A percentile compares a stretch with the other conserved stretches of the same genome.
Conservation (phyloP, 306 rosid species). For the Ochetophila trinervis region DNA sequence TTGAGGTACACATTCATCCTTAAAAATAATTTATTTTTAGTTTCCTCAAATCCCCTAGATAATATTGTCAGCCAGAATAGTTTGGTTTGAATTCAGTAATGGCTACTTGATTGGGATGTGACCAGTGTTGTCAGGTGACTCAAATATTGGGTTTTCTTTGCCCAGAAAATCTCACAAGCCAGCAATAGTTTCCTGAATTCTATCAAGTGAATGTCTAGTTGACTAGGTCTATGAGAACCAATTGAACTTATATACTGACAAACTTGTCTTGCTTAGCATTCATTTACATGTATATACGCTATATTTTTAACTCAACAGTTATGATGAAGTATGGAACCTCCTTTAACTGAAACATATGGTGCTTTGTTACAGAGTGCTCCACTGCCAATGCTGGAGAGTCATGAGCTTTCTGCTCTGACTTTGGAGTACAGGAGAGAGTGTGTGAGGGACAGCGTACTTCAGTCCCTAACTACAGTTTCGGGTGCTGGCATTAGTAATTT, state of each 20-base stretch:
- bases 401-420: slow-evolving; percentile 70
- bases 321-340: background rate
- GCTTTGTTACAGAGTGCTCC: slow-evolving; percentile 86
- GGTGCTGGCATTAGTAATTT: slow-evolving; percentile 47
- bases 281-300: too few species aligned
- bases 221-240: too few species aligned
- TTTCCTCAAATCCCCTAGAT: background rate
- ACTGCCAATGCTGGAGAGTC: slow-evolving; percentile 83
- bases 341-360: slow-evolving; percentile 13
- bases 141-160: background rate
- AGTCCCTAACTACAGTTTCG: slow-evolving; percentile 70
- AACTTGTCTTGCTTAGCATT: too few species aligned
- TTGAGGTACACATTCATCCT: slow-evolving; percentile 60
- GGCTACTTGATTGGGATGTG: background rate
- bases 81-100: background rate
- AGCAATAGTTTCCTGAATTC: too few species aligned
- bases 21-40: slow-evolving; percentile 4
- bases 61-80: background rate
- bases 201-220: too few species aligned
- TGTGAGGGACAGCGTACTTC: slow-evolving; percentile 91
- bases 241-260: too few species aligned
- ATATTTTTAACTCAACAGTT: too few species aligned
- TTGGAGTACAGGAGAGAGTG: slow-evolving; percentile 98
- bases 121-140: background rate
- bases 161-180: too few species aligned